These are phyloP conservation scores for Symbiodinium natans DNA, from an alignment of 73 alveolate species.

Conservation along the genomic window DNA sequence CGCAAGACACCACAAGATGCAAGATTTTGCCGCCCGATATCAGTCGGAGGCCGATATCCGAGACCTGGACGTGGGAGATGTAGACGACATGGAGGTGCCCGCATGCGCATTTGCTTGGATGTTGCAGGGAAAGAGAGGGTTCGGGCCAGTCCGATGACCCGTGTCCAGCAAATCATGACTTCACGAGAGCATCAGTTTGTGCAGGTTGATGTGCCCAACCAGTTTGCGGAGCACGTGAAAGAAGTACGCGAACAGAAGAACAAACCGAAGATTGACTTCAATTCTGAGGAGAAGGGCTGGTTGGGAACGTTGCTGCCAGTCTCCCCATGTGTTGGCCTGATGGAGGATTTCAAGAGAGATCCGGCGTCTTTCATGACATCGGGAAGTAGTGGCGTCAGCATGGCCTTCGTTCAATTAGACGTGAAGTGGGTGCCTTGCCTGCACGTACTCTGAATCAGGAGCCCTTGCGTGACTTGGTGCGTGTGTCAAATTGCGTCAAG, in stretches of 20 bases:
- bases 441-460: background rate
- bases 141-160: background rate
- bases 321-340: background rate
- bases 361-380: conserved; percentile 56
- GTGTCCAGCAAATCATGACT: no score
- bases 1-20: no score
- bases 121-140: background rate
- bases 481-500: background rate
- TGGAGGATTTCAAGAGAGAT: conserved; percentile 46
- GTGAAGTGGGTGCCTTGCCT: conserved; percentile 46
- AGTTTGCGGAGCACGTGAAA: conserved; percentile 33
- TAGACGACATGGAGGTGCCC: conserved; percentile 66
- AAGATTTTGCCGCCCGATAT: background rate
- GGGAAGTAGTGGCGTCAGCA: conserved; percentile 34
- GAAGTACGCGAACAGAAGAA: conserved; percentile 6
- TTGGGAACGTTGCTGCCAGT: background rate
- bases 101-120: background rate
- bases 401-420: conserved; percentile 64
- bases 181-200: background rate
- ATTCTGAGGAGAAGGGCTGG: conserved; percentile 28
- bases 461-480: background rate
- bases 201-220: conserved; percentile 67
- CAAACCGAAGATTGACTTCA: conserved; percentile 45
- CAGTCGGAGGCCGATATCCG: conserved; percentile 57
- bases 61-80: conserved; percentile 62